Base-by-base conservation (phyloP, 371 early-diverging fungal species). In the Mucor plumbeus region DNA sequence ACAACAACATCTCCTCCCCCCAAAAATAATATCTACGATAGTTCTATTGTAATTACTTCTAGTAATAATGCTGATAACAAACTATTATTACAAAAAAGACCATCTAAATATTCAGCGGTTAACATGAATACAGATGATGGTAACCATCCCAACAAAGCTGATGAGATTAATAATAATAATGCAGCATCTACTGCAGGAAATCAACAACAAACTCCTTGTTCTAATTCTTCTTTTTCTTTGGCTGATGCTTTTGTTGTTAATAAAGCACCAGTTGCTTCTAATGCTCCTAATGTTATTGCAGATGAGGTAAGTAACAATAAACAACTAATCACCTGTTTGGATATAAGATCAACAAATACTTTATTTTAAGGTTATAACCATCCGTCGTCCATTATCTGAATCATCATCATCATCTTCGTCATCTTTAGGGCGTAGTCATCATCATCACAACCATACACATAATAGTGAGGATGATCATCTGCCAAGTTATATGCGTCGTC, bases 401-500 rank as follows among this genome's bases (percentile, higher is more conserved):
- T 63, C 40, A 21, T 17, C 39, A 26, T 53, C 63, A 17, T 39
- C 58, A 10, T 40, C 56, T 34, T 47, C 40, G 33, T 59, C 44
- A 43, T 59, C 21, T 31, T 56, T 36, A 31, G 53, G 36, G n/a
- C 57, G 36, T 36, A 34, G 19, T 19, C 57, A 57, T 9, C 57
- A 57, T 9, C 36, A 57, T 36, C 59, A 59, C 36, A 4, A 53
- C 13, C 54, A 67, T 41, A 13, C 40, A 17, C 31, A 43, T 35
- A 33, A 5, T 4, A 41, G 19, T 17, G 44, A 35, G 13, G 60
- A 66, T 33, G 69, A 69, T 33, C 50, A 64, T 17, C 35, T 63
- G 47, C 67, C 67, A n/a, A 15, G 61, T n/a, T 69, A 69, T 36
- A 69, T 69, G 70, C 44, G 67, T 7, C 60, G 68, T 43, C 69